Base-by-base conservation (phyloP, 257 asterid genomes). In the Rubia yunnanensis region DNA sequence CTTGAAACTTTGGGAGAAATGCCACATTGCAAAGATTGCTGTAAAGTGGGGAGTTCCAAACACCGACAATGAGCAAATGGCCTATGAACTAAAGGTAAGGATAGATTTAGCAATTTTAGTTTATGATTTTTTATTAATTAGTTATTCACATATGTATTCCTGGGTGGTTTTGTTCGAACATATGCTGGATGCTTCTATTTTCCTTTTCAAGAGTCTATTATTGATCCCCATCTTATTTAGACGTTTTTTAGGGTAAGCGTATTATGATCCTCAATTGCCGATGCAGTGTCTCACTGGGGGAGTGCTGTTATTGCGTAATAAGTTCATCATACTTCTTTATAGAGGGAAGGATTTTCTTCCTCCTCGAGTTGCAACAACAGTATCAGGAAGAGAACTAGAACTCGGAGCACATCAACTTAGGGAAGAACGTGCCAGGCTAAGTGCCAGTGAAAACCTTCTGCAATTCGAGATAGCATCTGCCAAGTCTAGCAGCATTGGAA, bases 301-400 rank as follows among this genome's bases (percentile, higher is more conserved):
- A 78, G 85, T 86, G 63, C 87, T 92, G 65, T 41, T 92, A 56
- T 77, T 92, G 78, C 92, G 99, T 70, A 87, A 92, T 72, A 92
- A 89, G 81, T 89, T 80, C 84, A 46, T 84, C 67, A 89, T 92
- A 79, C 77, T 89, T 74, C 85, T 92, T 69, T 92, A 87, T 68
- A 78, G 97, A 79, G 99, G 99, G 68, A 92, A 92, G 76, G 95
- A 92, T 79, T 92, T 89, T 78, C 69, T 92, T 74, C 87, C 97
- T 78, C 26, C 88, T 65, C 80, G 78, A 70, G 94, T 92, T 72
- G 95, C 85, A 41, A 80, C 72, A 60, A 61, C 78, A 64, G 97
- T 92, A 66, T 62, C 80, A 57, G 84, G 77, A 74, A 75, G 96
- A 80, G 94, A 86, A 78, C 73, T 61, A 73, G 88, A 76, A 78